Conservation (phyloP, 2,329 filamentous ascomycete genomes). For the Stagonosporopsis chrysanthemi region DNA sequence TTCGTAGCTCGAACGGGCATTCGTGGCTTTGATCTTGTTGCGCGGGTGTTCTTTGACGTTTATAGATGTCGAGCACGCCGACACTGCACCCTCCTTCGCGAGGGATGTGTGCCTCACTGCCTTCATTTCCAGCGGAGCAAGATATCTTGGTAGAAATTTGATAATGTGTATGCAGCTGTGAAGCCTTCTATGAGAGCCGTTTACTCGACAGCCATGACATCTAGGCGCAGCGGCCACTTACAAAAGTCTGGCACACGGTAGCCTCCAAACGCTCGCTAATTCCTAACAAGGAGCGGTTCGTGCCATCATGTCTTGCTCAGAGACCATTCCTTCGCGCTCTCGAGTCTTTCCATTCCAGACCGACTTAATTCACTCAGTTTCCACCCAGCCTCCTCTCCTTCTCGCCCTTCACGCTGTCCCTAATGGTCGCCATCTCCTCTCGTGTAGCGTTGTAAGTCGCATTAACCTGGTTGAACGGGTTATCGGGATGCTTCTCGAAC, state of each 20-base stretch:
- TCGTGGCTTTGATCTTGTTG: neutral
- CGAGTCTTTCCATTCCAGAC: neutral
- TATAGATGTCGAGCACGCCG: too few species aligned
- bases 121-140: too few species aligned
- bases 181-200: neutral
- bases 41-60: neutral
- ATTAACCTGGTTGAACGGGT: constrained; percentile 89
- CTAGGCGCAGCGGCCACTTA: neutral
- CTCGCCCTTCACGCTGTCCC: constrained; percentile 72
- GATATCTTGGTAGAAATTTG: neutral
- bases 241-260: neutral
- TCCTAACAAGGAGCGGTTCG: neutral
- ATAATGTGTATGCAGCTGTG: neutral
- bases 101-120: too few species aligned
- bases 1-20: neutral
- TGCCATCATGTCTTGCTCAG: neutral
- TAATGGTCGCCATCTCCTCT: constrained; percentile 75
- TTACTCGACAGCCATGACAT: neutral
- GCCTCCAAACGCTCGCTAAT: neutral
- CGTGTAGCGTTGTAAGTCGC: constrained; percentile 78
- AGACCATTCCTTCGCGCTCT: neutral
- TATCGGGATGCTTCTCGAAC: constrained; percentile 93
- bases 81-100: too few species aligned
- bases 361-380: neutral
- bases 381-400: constrained; percentile 71